Percentiles rank a stretch among this genome's conserved stretches.
phyloP scores from a whole-genome alignment of 352 stramenopile species.

The Plasmopara viticola region DNA sequence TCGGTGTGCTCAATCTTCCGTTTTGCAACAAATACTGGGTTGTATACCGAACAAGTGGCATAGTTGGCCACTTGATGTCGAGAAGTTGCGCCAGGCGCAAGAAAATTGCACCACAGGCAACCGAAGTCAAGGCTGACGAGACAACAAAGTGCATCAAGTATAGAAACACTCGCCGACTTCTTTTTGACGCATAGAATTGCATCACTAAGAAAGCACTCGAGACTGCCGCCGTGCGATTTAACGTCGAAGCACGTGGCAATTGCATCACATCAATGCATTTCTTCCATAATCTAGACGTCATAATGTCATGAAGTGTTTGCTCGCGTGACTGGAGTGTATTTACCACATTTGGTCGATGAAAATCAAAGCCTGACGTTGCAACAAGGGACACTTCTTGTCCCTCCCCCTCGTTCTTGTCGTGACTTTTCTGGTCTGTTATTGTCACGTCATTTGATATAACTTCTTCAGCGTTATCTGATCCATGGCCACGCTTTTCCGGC shows the following conservation, averaged over 20 bases:
- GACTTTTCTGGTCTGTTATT: background rate
- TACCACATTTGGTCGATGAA: constrained; percentile 37
- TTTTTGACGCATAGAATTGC: constrained; percentile 64
- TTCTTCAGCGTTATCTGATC: constrained; percentile 8
- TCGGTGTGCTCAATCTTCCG: constrained; percentile 16
- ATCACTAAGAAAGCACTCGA: constrained; percentile 67
- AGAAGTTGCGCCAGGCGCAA: constrained; percentile 48
- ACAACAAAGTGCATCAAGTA: constrained; percentile 51
- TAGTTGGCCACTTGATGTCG: constrained; percentile 23
- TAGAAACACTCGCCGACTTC: constrained; percentile 53
- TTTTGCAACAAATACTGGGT: constrained; percentile 37
- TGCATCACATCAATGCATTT: constrained; percentile 55
- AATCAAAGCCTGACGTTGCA: constrained; percentile 58
- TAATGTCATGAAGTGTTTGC: constrained; percentile 57
- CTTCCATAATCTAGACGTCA: constrained; percentile 50
- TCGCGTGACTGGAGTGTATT: constrained; percentile 27
- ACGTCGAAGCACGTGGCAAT: constrained; percentile 42
- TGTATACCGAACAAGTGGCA: constrained; percentile 33
- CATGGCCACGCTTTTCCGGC: constrained; percentile 20
- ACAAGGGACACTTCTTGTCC: constrained; percentile 17
- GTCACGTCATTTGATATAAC: background rate
- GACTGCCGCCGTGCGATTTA: constrained; percentile 63
- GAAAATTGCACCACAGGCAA: constrained; percentile 52
- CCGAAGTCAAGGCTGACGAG: constrained; percentile 54
- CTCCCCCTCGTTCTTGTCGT: background rate